Conservation (phyloP, 1,139 yeast species). For the Pneumocystis oryctolagi region DNA sequence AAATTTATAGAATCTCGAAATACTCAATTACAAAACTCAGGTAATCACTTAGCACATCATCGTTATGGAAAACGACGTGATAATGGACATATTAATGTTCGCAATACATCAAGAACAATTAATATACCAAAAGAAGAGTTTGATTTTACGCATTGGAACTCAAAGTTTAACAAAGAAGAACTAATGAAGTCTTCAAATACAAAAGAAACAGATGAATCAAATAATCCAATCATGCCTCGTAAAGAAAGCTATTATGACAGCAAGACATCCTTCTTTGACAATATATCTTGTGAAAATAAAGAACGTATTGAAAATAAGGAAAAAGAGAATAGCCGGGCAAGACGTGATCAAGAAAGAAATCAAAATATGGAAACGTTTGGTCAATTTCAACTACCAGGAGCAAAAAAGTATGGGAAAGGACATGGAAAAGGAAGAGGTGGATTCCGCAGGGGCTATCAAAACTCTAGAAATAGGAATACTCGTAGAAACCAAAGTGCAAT, state of each 20-base stretch:
- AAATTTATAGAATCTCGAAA: not conserved
- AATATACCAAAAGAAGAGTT: constrained; percentile 10
- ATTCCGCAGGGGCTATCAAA: constrained; percentile 18
- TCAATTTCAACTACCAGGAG: constrained; percentile 27
- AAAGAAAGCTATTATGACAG: constrained; percentile 50
- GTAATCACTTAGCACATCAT: constrained; percentile 6
- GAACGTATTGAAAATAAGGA: constrained; percentile 12
- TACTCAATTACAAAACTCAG: constrained; percentile 1
- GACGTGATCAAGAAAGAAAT: constrained; percentile 46
- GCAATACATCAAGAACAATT: constrained; percentile 4
- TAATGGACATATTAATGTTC: constrained; percentile 3
- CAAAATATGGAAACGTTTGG: constrained; percentile 59
- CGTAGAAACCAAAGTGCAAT: not conserved
- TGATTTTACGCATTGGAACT: constrained; percentile 11
- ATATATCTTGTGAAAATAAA: constrained; percentile 27
- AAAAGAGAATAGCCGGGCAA: constrained; percentile 19
- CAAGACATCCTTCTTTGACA: constrained; percentile 42
- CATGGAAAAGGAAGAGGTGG: constrained; percentile 27
- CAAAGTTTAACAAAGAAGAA: constrained; percentile 11
- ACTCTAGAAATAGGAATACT: not conserved
- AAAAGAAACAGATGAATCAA: constrained; percentile 28
- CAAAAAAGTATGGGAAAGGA: constrained; percentile 21
- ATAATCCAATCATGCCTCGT: constrained; percentile 51
- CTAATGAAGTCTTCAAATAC: constrained; percentile 5
- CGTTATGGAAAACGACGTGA: not conserved